These are phyloP conservation scores for Biscogniauxia mediterranea DNA, from an alignment of 2,329 filamentous ascomycete genomes.

Conservation along the genomic window DNA sequence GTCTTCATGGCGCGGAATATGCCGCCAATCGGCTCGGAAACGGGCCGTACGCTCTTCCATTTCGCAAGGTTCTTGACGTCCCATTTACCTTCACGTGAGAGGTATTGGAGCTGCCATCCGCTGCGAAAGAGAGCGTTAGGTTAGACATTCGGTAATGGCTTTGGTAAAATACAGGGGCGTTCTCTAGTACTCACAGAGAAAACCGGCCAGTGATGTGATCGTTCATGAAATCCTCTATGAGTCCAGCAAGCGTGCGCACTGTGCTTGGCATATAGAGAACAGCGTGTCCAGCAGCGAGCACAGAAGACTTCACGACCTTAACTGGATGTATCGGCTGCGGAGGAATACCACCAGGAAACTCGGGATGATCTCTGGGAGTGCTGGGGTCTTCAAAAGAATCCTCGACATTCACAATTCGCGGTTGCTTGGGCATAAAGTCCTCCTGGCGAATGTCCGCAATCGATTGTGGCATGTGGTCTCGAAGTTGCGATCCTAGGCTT, in stretches of 20 bases:
- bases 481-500: constrained; percentile 34
- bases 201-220: constrained; percentile 74
- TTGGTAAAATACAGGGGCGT: neutral
- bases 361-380: constrained; percentile 48
- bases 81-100: constrained; percentile 92
- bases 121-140: constrained; percentile 15
- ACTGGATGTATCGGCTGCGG: constrained; percentile 47
- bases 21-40: constrained; percentile 74
- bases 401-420: constrained; percentile 21
- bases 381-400: constrained; percentile 39
- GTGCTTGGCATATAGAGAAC: constrained; percentile 77
- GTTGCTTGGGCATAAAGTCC: constrained; percentile 34
- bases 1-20: constrained; percentile 92
- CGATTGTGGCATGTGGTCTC: constrained; percentile 34
- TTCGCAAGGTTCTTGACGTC: constrained; percentile 95
- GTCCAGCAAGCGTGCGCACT: constrained; percentile 72
- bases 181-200: constrained; percentile 47
- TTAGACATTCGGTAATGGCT: neutral
- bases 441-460: constrained; percentile 40
- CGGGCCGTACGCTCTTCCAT: constrained; percentile 77
- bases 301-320: constrained; percentile 62
- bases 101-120: constrained; percentile 87
- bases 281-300: constrained; percentile 77
- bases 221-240: constrained; percentile 79
- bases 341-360: constrained; percentile 40